A percentile compares a stretch with the other conserved stretches of the same genome.
These are phyloP conservation scores for Gymnopilus junonius DNA, from an alignment of 768 basidiomycete species.

Conservation along the genomic window DNA sequence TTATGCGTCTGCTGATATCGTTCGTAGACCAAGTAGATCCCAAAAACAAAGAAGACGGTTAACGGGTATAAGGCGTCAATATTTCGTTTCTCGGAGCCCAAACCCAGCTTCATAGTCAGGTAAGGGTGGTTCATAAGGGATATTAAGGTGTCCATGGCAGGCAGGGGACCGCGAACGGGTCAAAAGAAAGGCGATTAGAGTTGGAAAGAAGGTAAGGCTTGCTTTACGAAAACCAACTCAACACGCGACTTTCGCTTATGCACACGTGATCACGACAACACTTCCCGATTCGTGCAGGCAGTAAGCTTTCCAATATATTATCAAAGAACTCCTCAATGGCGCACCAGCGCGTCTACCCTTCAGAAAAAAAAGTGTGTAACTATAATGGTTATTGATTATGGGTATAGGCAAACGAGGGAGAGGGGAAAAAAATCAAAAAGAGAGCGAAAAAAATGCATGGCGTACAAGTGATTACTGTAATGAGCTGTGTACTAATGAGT, in stretches of 20 bases:
- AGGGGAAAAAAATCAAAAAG: conserved; percentile 15
- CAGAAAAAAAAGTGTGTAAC: conserved; percentile 5
- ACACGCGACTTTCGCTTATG: conserved; percentile 30
- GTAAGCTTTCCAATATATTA: not conserved
- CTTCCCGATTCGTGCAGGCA: not conserved
- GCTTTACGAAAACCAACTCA: conserved; percentile 15
- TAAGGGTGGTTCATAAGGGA: conserved; percentile 58
- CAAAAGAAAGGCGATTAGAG: not conserved
- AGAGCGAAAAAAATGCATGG: conserved; percentile 11
- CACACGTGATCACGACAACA: conserved; percentile 15
- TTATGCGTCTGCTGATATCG: conserved; percentile 78
- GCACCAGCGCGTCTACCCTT: not conserved
- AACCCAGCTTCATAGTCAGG: conserved; percentile 51
- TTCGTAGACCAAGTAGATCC: conserved; percentile 79
- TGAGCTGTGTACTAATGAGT: conserved; percentile 23
- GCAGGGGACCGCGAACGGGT: conserved; percentile 17
- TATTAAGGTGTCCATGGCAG: conserved; percentile 48
- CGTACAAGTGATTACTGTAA: conserved; percentile 21
- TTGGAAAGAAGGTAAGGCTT: not conserved
- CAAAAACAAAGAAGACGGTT: conserved; percentile 72
- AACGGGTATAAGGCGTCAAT: conserved; percentile 71
- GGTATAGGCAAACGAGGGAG: conserved; percentile 19
- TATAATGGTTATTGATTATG: conserved; percentile 21
- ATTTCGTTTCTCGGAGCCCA: conserved; percentile 53
- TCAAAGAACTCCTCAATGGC: not conserved